Conservation (phyloP, 1,284 basidiomycete genomes). For the Gomphus bonarii region DNA sequence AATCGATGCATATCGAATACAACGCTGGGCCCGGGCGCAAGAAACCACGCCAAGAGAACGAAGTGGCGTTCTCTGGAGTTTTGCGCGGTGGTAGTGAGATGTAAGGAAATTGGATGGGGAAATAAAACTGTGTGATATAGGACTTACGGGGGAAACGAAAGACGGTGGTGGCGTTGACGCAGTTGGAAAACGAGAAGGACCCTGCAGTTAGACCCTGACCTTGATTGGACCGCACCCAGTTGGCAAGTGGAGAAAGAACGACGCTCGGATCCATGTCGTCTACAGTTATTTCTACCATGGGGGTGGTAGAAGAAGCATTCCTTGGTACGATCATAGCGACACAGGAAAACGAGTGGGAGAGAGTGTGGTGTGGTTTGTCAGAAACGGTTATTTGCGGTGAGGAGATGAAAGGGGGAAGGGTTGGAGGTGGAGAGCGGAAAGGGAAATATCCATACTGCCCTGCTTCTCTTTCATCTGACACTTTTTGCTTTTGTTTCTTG, state of each 20-base stretch:
- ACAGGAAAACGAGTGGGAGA: not conserved
- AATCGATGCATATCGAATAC: slow-evolving; percentile 2
- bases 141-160: not conserved
- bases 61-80: not conserved
- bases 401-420: not conserved
- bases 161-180: not conserved
- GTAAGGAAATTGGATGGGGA: not conserved
- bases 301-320: not conserved
- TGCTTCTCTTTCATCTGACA: no score
- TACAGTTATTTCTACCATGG: not conserved
- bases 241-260: not conserved
- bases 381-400: not conserved
- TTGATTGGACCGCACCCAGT: not conserved
- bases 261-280: not conserved
- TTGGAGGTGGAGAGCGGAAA: no score
- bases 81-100: not conserved
- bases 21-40: not conserved
- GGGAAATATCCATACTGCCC: no score
- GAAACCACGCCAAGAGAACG: not conserved
- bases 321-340: not conserved
- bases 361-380: not conserved
- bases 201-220: not conserved
- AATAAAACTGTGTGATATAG: not conserved
- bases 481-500: no score
- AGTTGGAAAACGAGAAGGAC: not conserved